Percentiles rank a stretch among this genome's conserved stretches.
phyloP scores from a whole-genome alignment of 441 rosid species.

The Omphalea diandra region DNA sequence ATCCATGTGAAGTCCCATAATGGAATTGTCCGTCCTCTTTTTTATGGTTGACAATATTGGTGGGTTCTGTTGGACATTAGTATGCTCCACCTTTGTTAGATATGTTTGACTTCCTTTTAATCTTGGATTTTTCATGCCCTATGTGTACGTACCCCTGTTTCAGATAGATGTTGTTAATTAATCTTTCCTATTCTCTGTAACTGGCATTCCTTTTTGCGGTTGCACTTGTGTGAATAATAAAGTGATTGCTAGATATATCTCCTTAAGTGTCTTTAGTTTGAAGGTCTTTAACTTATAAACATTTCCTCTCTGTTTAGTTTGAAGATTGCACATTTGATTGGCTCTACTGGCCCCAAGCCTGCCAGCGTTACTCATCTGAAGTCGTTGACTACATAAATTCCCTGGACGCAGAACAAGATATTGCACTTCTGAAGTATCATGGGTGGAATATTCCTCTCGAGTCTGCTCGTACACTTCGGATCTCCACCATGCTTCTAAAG shows the following conservation, averaged over 20 bases:
- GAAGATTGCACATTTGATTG: constrained; percentile 79
- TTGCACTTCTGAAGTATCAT: constrained; percentile 6
- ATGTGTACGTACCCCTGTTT: background rate
- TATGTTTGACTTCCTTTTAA: no score
- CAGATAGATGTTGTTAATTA: no score
- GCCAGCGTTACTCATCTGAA: constrained; percentile 10
- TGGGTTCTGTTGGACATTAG: background rate
- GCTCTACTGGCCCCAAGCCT: constrained; percentile 82
- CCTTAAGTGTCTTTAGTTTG: background rate
- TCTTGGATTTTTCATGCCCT: background rate
- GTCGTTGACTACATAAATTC: background rate
- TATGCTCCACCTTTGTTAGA: background rate
- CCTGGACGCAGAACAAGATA: background rate
- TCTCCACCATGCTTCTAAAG: constrained; percentile 13
- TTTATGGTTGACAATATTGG: background rate
- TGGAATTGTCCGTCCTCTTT: no score
- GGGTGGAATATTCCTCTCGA: background rate
- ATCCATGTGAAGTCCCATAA: no score
- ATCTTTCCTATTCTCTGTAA: background rate
- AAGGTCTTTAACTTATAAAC: background rate
- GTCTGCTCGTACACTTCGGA: background rate
- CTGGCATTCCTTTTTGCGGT: background rate
- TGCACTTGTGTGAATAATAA: background rate
- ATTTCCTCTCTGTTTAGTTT: constrained; percentile 41
- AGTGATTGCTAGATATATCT: background rate